phyloP scores from a whole-genome alignment of 768 basidiomycete species.

The Pisolithus marmoratus region DNA sequence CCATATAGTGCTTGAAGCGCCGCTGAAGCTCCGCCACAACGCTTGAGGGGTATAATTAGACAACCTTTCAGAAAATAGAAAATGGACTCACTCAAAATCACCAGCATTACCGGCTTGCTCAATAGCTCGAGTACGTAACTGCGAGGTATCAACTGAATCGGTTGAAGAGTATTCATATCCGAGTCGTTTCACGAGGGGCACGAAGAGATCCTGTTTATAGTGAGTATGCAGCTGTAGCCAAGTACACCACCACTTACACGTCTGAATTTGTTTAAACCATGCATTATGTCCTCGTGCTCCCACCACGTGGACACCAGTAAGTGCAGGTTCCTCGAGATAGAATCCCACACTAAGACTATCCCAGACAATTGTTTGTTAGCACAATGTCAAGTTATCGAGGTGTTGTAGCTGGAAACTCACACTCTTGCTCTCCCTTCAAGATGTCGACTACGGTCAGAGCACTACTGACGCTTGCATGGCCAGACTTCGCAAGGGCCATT shows the following conservation, averaged over 20 bases:
- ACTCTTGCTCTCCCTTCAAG: constrained; percentile 71
- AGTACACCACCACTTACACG: constrained; percentile 37
- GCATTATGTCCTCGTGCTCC: constrained; percentile 58
- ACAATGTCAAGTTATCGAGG: background rate
- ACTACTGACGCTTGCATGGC: constrained; percentile 70
- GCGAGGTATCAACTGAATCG: constrained; percentile 64
- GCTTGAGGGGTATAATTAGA: constrained; percentile 31
- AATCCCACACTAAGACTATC: constrained; percentile 80
- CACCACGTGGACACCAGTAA: constrained; percentile 70
- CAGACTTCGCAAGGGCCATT: constrained; percentile 75
- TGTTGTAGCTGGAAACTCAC: constrained; percentile 34
- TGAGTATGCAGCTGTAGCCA: background rate
- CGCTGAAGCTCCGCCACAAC: constrained; percentile 66
- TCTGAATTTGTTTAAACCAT: constrained; percentile 54
- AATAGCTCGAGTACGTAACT: constrained; percentile 74
- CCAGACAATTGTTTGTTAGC: constrained; percentile 1
- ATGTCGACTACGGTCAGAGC: constrained; percentile 67
- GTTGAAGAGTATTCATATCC: constrained; percentile 67
- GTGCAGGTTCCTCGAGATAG: constrained; percentile 52
- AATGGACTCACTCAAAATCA: constrained; percentile 31
- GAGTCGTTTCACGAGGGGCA: constrained; percentile 70
- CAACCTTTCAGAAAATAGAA: background rate
- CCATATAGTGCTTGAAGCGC: constrained; percentile 67
- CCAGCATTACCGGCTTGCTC: constrained; percentile 43
- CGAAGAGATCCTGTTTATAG: constrained; percentile 49